A percentile compares a stretch with the other conserved stretches of the same genome.
These are phyloP conservation scores for Marasmius tenuissimus DNA, from an alignment of 1,284 basidiomycete species.

Conservation along the genomic window DNA sequence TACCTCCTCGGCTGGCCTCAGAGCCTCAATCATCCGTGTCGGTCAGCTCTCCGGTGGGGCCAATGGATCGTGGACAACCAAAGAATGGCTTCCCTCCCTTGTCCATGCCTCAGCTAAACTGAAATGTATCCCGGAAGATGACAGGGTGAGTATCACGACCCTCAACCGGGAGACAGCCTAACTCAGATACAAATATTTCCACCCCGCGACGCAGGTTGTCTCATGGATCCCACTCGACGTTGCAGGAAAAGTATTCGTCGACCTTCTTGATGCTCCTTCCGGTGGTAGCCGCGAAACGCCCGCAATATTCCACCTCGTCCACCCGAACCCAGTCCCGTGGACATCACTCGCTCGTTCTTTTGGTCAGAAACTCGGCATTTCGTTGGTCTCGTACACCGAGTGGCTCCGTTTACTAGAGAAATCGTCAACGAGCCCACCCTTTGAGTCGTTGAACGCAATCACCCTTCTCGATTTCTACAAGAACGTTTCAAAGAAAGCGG, in stretches of 20 bases:
- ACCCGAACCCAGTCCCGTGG: not conserved
- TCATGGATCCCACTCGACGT: not conserved
- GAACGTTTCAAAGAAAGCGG: not conserved
- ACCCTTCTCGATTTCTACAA: slow-evolving; percentile 4
- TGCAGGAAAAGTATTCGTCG: not conserved
- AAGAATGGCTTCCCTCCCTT: not conserved
- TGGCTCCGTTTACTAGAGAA: slow-evolving; percentile 1
- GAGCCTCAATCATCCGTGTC: not conserved
- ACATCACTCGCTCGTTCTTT: not conserved
- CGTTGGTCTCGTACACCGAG: not conserved
- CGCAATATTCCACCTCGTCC: not conserved
- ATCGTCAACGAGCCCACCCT: not conserved
- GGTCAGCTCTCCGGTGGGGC: not conserved
- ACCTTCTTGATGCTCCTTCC: not conserved
- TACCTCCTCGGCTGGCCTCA: not conserved
- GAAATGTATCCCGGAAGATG: not conserved
- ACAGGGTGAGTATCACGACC: not conserved
- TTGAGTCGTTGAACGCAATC: not conserved
- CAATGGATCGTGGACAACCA: not conserved
- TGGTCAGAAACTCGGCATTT: not conserved
- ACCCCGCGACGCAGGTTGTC: not conserved
- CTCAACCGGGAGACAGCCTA: not conserved
- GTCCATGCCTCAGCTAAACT: not conserved
- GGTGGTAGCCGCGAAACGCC: not conserved
- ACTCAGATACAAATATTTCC: not conserved